Base-by-base conservation (phyloP, 2,329 filamentous ascomycete species). In the Apiospora sp. region DNA sequence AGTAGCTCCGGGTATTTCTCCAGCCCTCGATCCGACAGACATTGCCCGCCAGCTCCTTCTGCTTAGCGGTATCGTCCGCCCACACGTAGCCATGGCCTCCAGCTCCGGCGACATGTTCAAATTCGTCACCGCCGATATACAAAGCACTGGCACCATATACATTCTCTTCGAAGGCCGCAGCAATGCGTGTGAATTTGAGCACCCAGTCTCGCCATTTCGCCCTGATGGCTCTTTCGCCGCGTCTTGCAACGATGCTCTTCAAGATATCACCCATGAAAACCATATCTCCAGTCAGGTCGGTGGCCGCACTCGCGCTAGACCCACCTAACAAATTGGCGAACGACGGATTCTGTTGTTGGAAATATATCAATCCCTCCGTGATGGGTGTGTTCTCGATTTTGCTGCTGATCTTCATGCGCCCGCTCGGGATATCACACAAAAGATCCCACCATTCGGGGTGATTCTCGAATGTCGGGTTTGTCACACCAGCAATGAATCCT, bases 401-500 rank as follows among this genome's bases (percentile, higher is more conserved):
- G 81, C 90, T 94, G 79, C 94, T 97, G 79, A 99, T 98, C 83
- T 96, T 97, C 87, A 99, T 95, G 61, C 95, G 92, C 13, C 96
- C 96, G 1, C 92, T 96, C 0, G 95, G 93, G 58, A 99, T 86
- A 82, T 99, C 96, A 82, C 96, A 99, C 16, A 99, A 87, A 13
- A 99, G 84, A 82, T 99, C 96, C 96, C 96, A 99, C 96, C 96
- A 99, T 81, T 98, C 95, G 0, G 93, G 94, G 79, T 98, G 96
- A 79, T 95, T 91, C 74, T 96, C 95, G 81, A 99, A 99, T 0
- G 95, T 96, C 7, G 96, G 96, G 80, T 99, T 99, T 1, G 96
- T 99, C 54, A 99, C 96, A 72, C 96, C 96, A 3, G 96, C 96
- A 78, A 99, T 98, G 83, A 99, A 99, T 2, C 96, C 96, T 8